Base-by-base conservation (phyloP, 2,329 filamentous ascomycete species). In the Ascochyta rabiei region DNA sequence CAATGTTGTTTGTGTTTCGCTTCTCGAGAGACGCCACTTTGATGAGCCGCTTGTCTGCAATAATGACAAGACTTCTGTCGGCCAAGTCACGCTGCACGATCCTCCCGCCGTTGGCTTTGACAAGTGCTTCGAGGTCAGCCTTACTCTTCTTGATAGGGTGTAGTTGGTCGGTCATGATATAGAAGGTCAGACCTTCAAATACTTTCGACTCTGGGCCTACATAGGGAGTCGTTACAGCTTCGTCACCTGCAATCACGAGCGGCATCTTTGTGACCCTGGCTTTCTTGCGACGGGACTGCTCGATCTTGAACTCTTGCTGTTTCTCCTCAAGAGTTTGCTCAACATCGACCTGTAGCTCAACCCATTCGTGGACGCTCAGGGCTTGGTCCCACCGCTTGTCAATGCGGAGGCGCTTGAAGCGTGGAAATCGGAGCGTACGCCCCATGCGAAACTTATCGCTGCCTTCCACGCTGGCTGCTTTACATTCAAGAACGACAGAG, bases 21-120 rank as follows among this genome's bases (percentile, higher is more conserved):
- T 95, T 96, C 57, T 91, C 86, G 8, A 97, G 76, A 9, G 90
- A 92, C 1, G 90, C 90, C 1, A 93, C 92, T 68, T 93, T 93
- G 62, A 98, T 87, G 0, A 84, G 81, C 43, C 81, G 89, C 72
- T 91, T 89, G 61, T 97, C 93, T 0, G 89, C 91, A 10, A 98
- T 78, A 45, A 93, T 81, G 31, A 95, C 80, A 59, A 89, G 91
- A 39, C 81, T 77, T 0, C 84, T 78, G 3, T 80, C 81, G 1
- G 85, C 82, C 4, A 80, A 83, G 6, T 91, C 84, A 10, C 87
- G 87, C 70, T 97, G 92, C 7, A 88, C 89, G 28, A 97, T 82
- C 9, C 78, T 84, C 6, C 92, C 95, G 3, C 93, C 93, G 57
- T 97, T 86, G 5, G 87, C 84, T 73, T 95, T 96, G 65, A 98